These are phyloP conservation scores for Gaertneriomyces semiglobifer DNA, from an alignment of 192 early-diverging fungal genomes.

Conservation along the genomic window DNA sequence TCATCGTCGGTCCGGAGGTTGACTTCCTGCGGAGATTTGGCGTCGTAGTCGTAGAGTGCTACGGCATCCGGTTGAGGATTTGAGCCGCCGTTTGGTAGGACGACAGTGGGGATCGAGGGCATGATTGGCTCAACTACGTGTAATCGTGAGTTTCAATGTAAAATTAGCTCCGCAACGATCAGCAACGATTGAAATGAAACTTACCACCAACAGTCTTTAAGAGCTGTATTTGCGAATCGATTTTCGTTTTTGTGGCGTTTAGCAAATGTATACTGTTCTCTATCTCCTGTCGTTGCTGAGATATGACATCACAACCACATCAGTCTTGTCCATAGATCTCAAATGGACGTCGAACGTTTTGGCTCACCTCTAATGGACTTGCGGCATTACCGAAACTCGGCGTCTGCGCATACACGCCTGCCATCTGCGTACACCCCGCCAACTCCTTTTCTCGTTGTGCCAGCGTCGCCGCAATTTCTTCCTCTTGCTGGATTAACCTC, in stretches of 20 bases:
- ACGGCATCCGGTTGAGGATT: slow-evolving; percentile 22
- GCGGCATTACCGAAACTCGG: slow-evolving; percentile 39
- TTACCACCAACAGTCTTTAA: slow-evolving; percentile 35
- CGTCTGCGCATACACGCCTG: slow-evolving; percentile 32
- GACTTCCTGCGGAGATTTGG: slow-evolving; percentile 36
- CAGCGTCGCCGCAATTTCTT: slow-evolving; percentile 24
- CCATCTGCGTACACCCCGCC: slow-evolving; percentile 29
- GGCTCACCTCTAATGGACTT: slow-evolving; percentile 32
- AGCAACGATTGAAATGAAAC: background rate
- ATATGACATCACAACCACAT: background rate
- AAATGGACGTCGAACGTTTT: no score
- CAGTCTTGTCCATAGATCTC: background rate
- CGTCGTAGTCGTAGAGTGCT: slow-evolving; percentile 40
- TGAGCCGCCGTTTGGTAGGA: background rate
- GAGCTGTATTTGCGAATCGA: slow-evolving; percentile 28
- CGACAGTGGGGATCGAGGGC: slow-evolving; percentile 7
- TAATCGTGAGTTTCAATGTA: background rate
- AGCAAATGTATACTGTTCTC: slow-evolving; percentile 43
- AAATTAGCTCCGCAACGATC: background rate
- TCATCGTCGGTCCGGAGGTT: slow-evolving; percentile 39
- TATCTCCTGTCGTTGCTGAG: slow-evolving; percentile 39
- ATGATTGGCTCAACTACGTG: slow-evolving; percentile 27
- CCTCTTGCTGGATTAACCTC: slow-evolving; percentile 25
- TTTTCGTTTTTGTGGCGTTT: slow-evolving; percentile 22
- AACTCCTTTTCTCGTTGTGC: slow-evolving; percentile 39